Percentiles rank a stretch among this genome's conserved stretches.
These are phyloP conservation scores for Ophioceras dolichostomum DNA, from an alignment of 2,329 filamentous ascomycete genomes.

Conservation along the genomic window DNA sequence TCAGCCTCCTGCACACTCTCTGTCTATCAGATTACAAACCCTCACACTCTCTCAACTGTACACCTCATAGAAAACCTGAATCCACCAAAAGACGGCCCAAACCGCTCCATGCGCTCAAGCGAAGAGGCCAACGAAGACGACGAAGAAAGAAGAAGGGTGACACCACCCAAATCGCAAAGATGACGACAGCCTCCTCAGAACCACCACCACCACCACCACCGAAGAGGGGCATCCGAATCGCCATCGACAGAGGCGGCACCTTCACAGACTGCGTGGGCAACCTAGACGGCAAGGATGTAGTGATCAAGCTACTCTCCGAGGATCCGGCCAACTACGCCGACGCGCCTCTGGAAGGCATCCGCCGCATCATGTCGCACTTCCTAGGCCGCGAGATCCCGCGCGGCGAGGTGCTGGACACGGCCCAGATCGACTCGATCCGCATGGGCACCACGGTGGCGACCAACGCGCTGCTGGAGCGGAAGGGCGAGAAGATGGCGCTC, in stretches of 20 bases:
- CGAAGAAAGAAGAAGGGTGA: no score
- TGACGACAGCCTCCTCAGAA: no score
- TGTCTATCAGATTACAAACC: no score
- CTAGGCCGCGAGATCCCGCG: slow-evolving; percentile 64
- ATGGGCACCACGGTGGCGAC: slow-evolving; percentile 96
- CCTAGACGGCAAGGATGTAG: slow-evolving; percentile 30
- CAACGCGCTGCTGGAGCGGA: slow-evolving; percentile 80
- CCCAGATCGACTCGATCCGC: slow-evolving; percentile 75
- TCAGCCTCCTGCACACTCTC: no score
- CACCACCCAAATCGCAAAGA: no score
- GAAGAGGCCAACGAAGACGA: no score
- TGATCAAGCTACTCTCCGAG: slow-evolving; percentile 50
- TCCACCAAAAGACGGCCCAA: no score
- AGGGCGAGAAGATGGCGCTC: slow-evolving; percentile 79
- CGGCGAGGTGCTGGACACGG: slow-evolving; percentile 68
- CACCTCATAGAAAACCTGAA: no score
- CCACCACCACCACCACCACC: no score
- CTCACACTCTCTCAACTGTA: no score
- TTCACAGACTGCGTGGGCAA: slow-evolving; percentile 91
- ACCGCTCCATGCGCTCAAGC: no score
- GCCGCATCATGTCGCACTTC: slow-evolving; percentile 72
- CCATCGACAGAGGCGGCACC: slow-evolving; percentile 72
- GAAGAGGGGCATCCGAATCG: slow-evolving; percentile 64
- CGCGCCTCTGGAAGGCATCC: slow-evolving; percentile 82
- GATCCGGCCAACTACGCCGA: slow-evolving; percentile 86